phyloP scores from a whole-genome alignment of 2,329 filamentous ascomycete species.

The Arthrobotrys sinensis region DNA sequence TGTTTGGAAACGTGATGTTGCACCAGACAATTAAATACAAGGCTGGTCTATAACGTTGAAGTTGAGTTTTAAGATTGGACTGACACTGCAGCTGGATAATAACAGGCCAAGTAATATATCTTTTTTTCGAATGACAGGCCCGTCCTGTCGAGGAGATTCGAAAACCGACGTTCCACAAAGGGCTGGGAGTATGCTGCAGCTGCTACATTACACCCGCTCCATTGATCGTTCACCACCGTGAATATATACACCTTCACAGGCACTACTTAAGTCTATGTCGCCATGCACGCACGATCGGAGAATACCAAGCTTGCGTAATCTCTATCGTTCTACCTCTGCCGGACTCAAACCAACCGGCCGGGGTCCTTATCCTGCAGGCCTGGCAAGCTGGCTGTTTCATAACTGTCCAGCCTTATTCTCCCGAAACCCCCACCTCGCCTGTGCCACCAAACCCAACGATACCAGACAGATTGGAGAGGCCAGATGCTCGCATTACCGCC shows the following conservation, averaged over 20 bases:
- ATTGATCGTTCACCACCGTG: no score
- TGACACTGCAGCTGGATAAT: background rate
- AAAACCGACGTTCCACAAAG: slow-evolving; percentile 9
- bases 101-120: background rate
- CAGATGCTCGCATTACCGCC: no score
- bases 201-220: no score
- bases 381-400: slow-evolving; percentile 10
- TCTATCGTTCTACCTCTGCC: background rate
- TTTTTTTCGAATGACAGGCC: background rate
- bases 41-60: background rate
- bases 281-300: background rate
- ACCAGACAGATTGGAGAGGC: no score
- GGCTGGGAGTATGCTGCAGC: background rate
- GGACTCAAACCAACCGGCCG: slow-evolving; percentile 25
- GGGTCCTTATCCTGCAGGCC: slow-evolving; percentile 8
- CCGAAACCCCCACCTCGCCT: background rate
- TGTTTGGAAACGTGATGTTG: slow-evolving; percentile 34
- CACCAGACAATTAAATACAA: slow-evolving; percentile 4
- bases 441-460: no score
- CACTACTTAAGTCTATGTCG: background rate
- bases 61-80: slow-evolving; percentile 12
- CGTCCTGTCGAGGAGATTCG: slow-evolving; percentile 3
- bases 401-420: slow-evolving; percentile 10
- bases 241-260: no score
- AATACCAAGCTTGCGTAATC: slow-evolving; percentile 30